These are phyloP conservation scores for Petunia hybrid DNA, from an alignment of 305 asterid species.

Conservation along the genomic window DNA sequence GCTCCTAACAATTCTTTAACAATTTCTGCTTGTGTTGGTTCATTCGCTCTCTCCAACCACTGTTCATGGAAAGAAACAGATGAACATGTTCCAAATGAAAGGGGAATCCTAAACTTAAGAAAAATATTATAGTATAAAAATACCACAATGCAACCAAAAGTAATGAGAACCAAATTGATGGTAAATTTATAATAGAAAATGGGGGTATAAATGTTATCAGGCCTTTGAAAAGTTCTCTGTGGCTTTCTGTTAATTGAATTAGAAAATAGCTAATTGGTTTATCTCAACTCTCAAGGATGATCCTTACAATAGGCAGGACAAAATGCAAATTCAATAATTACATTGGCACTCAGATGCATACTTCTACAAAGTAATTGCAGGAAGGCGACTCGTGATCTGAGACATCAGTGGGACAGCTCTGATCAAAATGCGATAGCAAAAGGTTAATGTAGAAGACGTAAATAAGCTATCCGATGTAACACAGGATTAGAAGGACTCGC, in stretches of 20 bases:
- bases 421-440: background rate
- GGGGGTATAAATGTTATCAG: background rate
- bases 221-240: background rate
- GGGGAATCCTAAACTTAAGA: background rate
- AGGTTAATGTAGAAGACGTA: background rate
- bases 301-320: background rate
- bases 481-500: background rate
- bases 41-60: conserved; percentile 73
- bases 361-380: conserved; percentile 11
- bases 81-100: background rate
- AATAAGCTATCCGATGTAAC: background rate
- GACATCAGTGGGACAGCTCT: conserved; percentile 2
- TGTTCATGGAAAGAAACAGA: conserved; percentile 39
- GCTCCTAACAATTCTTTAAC: conserved; percentile 85
- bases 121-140: conserved; percentile 17
- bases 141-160: background rate
- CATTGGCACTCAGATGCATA: background rate
- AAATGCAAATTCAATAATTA: conserved; percentile 4
- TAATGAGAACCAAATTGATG: background rate
- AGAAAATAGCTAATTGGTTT: background rate
- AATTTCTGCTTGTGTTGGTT: conserved; percentile 58
- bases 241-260: background rate
- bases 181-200: background rate
- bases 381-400: background rate
- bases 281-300: conserved; percentile 20